Conservation (phyloP, 345 rosid species). For the Boechera stricta region DNA sequence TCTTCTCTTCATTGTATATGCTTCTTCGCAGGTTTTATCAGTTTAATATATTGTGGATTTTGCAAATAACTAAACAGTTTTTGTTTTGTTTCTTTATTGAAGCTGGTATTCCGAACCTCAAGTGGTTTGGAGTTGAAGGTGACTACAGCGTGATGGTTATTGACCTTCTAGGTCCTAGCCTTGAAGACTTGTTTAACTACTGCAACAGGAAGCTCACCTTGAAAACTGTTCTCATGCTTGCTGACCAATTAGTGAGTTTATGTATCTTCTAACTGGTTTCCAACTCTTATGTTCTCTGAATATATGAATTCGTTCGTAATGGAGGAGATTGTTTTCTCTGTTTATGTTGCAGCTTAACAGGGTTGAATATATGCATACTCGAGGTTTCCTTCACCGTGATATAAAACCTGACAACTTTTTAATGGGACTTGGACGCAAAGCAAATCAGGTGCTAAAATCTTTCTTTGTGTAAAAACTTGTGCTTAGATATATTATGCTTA, state of each 20-base stretch:
- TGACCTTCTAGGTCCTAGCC: constrained; percentile 89
- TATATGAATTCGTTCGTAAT: neutral
- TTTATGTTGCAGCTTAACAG: constrained; percentile 65
- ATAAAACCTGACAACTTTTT: constrained; percentile 90
- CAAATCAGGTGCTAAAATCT: constrained; percentile 63
- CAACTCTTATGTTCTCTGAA: constrained; percentile 13
- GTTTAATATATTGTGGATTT: neutral
- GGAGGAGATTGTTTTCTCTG: constrained; percentile 26
- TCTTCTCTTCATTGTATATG: neutral
- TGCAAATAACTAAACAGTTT: neutral
- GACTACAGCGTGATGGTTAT: constrained; percentile 84
- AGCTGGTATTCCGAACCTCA: constrained; percentile 84
- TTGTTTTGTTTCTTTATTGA: constrained; percentile 23
- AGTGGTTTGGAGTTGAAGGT: constrained; percentile 87
- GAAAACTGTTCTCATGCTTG: constrained; percentile 90
- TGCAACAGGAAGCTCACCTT: constrained; percentile 76
- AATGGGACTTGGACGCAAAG: constrained; percentile 89
- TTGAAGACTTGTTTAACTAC: constrained; percentile 85
- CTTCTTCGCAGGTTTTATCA: neutral
- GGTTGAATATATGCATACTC: constrained; percentile 79
- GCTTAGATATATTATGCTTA: neutral
- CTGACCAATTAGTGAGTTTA: constrained; percentile 77
- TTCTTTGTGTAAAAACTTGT: too few relatives aligned
- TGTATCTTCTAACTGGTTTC: constrained; percentile 9
- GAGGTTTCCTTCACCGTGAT: constrained; percentile 88